Base-by-base conservation (phyloP, 78 protist species). In the Dictyostelium purpureum region DNA sequence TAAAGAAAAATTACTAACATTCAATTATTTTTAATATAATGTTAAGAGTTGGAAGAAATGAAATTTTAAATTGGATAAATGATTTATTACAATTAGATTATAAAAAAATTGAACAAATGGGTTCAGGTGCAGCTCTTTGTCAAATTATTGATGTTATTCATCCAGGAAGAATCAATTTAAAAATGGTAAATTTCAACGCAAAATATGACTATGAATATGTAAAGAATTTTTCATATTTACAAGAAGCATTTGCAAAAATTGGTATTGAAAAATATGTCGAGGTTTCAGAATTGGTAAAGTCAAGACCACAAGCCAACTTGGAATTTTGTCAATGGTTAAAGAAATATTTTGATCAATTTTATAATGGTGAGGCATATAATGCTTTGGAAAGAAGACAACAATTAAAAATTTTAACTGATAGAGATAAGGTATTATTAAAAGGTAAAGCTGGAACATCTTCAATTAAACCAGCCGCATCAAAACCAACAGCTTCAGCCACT, bases 241-340 rank as follows among this genome's bases (percentile, higher is more conserved):
- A 98, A 51, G 87, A 73, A 31, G 51, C 81, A 2, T 96, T 97
- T 77, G 63, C 54, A 6, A 85, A 94, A 67, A 38, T 59, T 14
- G 89, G 87, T 12, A 49, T 97, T 31, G 94, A 96, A 28, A 97
- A 95, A 45, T 26, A 31, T 2, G 79, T 97, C 51, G 96, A 95
- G 5, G 96, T 98, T n/a, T 90, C 90, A 18, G 69, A 87, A 40
- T 67, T 98, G 19, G 79, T 93, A 28, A 96, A 97, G 69, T 96
- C 96, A 45, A 93, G 93, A 28, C 96, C 89, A 79, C 98, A 97
- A 88, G 99, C 96, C 57, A 97, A 97, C 81, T 94, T 98, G 5
- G 99, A 98, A 35, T 97, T 98, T 79, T 63, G 89, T 21, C 99
- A 98, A 75, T 98, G 99, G 99, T 59, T 98, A 70, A 96, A 97